Conservation (phyloP, 1,284 basidiomycete species). For the Chalciporus piperatoides region DNA sequence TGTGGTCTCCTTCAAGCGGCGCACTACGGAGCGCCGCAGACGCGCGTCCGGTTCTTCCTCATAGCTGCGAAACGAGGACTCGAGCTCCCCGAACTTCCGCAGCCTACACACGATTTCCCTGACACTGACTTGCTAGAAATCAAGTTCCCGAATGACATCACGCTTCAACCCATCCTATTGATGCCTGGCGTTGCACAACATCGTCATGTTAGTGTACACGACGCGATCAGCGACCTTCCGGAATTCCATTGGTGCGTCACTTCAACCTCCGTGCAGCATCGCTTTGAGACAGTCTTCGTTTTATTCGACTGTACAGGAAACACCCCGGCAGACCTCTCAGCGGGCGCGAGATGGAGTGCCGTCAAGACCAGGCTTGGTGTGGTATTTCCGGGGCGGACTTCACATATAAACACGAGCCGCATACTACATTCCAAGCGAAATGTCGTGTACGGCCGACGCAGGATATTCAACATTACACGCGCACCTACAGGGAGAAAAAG, state of each 20-base stretch:
- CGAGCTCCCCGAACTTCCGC: conserved; percentile 60
- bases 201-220: conserved; percentile 53
- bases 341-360: conserved; percentile 33
- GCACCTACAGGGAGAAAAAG: conserved; percentile 35
- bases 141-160: conserved; percentile 40
- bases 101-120: conserved; percentile 65
- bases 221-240: conserved; percentile 67
- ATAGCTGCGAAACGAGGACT: conserved; percentile 52
- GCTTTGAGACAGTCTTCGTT: conserved; percentile 1
- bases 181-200: conserved; percentile 48
- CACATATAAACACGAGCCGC: conserved; percentile 45
- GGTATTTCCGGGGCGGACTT: conserved; percentile 33
- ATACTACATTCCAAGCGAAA: conserved; percentile 48
- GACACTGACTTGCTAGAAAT: conserved; percentile 43
- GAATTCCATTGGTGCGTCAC: conserved; percentile 61
- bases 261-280: neutral
- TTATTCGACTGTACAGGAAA: conserved; percentile 22
- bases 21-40: conserved; percentile 71
- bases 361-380: conserved; percentile 36
- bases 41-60: conserved; percentile 66
- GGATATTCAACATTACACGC: conserved; percentile 53
- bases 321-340: conserved; percentile 14
- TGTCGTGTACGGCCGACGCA: conserved; percentile 39
- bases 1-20: conserved; percentile 64
- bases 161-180: conserved; percentile 45